phyloP scores from a whole-genome alignment of 2,329 filamentous ascomycete genomes.

The Penicillium sclerotiorum region DNA sequence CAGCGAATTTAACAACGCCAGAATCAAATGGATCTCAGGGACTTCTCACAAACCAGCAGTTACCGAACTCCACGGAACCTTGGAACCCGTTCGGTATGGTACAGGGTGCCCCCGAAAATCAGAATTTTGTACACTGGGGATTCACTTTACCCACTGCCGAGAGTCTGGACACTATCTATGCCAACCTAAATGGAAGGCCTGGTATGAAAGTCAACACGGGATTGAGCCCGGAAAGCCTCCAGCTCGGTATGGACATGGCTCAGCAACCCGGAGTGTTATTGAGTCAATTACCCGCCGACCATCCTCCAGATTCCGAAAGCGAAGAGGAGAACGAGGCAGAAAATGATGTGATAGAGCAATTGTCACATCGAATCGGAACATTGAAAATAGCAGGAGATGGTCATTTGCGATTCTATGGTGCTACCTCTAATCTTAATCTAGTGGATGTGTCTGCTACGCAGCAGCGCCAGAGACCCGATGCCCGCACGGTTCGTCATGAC shows the following conservation, averaged over 20 bases:
- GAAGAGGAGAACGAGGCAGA: conserved; percentile 43
- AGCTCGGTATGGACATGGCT: conserved; percentile 30
- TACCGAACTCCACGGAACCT: conserved; percentile 17
- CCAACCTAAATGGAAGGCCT: conserved; percentile 30
- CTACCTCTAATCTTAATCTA: conserved; percentile 49
- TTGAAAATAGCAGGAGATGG: conserved; percentile 48
- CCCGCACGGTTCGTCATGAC: conserved; percentile 42
- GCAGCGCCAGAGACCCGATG: conserved; percentile 39
- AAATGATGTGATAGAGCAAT: conserved; percentile 46
- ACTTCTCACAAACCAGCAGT: conserved; percentile 11
- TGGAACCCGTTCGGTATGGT: conserved; percentile 27
- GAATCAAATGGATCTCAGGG: conserved; percentile 17
- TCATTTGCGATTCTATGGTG: conserved; percentile 48
- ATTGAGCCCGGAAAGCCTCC: conserved; percentile 30
- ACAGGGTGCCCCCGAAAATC: conserved; percentile 22
- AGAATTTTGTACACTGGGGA: conserved; percentile 33
- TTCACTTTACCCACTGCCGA: conserved; percentile 42
- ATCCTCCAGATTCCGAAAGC: conserved; percentile 36
- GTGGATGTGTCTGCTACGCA: conserved; percentile 42
- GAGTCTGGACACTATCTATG: conserved; percentile 38
- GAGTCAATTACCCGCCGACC: conserved; percentile 21
- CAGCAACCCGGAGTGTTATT: conserved; percentile 28
- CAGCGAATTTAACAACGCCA: conserved; percentile 3
- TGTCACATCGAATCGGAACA: conserved; percentile 49
- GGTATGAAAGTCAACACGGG: conserved; percentile 24